These are phyloP conservation scores for Aureoboletus auriporus DNA, from an alignment of 768 basidiomycete species.

Conservation along the genomic window DNA sequence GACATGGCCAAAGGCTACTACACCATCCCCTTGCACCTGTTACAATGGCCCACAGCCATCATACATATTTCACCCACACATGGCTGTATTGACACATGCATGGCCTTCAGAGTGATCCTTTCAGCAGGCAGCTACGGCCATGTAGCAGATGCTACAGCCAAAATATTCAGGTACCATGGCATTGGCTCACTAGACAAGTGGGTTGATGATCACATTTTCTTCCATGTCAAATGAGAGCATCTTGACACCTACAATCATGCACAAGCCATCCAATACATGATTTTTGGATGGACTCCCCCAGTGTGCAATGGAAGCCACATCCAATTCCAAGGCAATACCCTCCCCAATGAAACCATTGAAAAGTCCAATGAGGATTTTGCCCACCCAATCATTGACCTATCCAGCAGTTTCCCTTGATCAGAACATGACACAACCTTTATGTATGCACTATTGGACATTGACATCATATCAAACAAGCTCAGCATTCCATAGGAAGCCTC, in stretches of 20 bases:
- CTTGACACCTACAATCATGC: neutral
- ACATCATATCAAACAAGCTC: neutral
- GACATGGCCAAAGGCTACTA: neutral
- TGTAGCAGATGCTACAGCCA: conserved; percentile 1
- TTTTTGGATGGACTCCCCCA: too few relatives aligned
- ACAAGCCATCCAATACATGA: too few relatives aligned
- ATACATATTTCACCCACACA: too few relatives aligned
- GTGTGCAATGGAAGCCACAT: neutral
- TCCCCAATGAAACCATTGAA: neutral
- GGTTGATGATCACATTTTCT: conserved; percentile 9
- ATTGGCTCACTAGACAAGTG: conserved; percentile 6
- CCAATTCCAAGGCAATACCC: neutral
- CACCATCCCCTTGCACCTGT: neutral
- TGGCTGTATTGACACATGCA: neutral
- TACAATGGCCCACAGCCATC: neutral
- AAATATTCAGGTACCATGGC: neutral
- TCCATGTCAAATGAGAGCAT: neutral
- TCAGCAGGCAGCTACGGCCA: neutral
- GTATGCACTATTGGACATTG: neutral
- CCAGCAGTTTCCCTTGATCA: neutral
- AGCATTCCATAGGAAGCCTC: conserved; percentile 5
- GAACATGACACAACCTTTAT: neutral
- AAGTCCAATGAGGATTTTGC: conserved; percentile 3
- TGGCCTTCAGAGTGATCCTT: neutral
- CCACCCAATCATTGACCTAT: neutral